Evolutionary conservation across 2,329 filamentous ascomycete species (phyloP).

Genomic region (Phialemoniopsis sp.): DNA sequence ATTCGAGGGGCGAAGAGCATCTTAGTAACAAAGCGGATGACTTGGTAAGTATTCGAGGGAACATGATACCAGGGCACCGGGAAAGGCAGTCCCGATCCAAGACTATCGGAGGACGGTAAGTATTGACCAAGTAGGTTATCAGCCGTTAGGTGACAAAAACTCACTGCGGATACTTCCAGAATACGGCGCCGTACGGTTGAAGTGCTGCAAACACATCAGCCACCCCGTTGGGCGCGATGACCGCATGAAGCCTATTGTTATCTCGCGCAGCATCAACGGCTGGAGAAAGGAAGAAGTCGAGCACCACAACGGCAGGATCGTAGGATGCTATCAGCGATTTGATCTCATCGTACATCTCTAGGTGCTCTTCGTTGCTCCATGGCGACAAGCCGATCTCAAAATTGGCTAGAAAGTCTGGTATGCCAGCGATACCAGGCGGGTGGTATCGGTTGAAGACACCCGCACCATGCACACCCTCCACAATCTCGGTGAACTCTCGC

Average conservation of each 20-base stretch:
- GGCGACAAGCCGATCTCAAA: too few species aligned
- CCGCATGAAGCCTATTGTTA: slow-evolving; percentile 6
- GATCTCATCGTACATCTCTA: slow-evolving; percentile 1
- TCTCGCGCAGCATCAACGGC: slow-evolving; percentile 10
- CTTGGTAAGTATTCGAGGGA: slow-evolving; percentile 12
- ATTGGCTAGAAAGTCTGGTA: too few species aligned
- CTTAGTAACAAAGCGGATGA: slow-evolving; percentile 3
- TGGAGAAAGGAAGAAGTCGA: slow-evolving; percentile 9
- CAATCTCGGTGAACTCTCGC: slow-evolving; percentile 1
- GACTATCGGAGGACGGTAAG: too few species aligned
- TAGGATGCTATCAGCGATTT: slow-evolving; percentile 6
- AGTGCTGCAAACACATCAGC: slow-evolving; percentile 3
- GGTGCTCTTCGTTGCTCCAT: slow-evolving; percentile 3
- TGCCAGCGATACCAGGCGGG: slow-evolving; percentile 21
- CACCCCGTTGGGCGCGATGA: slow-evolving; percentile 9
- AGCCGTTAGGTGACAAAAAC: too few species aligned
- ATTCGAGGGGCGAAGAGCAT: slow-evolving; percentile 4
- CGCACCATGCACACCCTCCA: too few species aligned
- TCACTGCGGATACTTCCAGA: slow-evolving; percentile 18
- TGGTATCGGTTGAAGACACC: too few species aligned
- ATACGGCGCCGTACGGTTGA: slow-evolving; percentile 7
- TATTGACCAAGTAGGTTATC: too few species aligned
- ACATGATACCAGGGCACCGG: slow-evolving; percentile 13
- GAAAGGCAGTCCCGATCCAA: slow-evolving; percentile 11
- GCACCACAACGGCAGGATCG: slow-evolving; percentile 14